Base-by-base conservation (phyloP, 2,329 filamentous ascomycete species). In the Sarocladium oryzae region DNA sequence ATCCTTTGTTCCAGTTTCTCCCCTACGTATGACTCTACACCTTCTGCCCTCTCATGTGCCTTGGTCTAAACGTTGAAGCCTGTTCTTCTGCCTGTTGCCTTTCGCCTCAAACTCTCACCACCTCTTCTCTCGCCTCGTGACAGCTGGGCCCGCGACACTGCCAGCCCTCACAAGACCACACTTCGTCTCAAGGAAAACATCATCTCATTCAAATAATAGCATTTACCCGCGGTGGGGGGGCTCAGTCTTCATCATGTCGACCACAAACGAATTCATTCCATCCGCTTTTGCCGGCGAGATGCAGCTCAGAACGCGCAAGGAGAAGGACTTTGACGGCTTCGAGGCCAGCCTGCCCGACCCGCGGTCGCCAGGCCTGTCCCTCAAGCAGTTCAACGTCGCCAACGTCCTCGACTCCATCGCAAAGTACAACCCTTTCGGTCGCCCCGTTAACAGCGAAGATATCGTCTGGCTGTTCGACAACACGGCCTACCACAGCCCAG, bases 381-480 rank as follows among this genome's bases (percentile, higher is more conserved):
- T 48, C 26, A 32, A 48, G n/a, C 56, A 61, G n/a, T 54, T 62
- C 30, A 61, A 61, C 33, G 55, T 63, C 10, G 56, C 66, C 30
- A 63, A 70, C 30, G 51, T 78, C 43, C 62, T 83, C 23, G 76
- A 75, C 2, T 74, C 75, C 51, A 65, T 84, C 1, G 74, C 76
- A 20, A 64, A 66, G 46, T 64, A 64, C 52, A 85, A 83, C 60
- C 84, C 85, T 1, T 69, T 84, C 11, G 74, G 78, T 1, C 77
- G 77, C 41, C 70, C 75, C 30, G 78, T 89, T 43, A 77, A 82
- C 51, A 73, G 75, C 15, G 69, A 79, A 35, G 86, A 96, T 64
- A 82, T 80, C 13, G 83, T 96, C 36, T 96, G 92, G 92, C 73
- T 96, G 7, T 74, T 96, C 45, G 90, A 97, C 71, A 96, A 93